Evolutionary conservation across 352 stramenopile genomes (phyloP), one percentile per base, ranked within the genome.

Genomic region (Phytophthora brassicae): DNA sequence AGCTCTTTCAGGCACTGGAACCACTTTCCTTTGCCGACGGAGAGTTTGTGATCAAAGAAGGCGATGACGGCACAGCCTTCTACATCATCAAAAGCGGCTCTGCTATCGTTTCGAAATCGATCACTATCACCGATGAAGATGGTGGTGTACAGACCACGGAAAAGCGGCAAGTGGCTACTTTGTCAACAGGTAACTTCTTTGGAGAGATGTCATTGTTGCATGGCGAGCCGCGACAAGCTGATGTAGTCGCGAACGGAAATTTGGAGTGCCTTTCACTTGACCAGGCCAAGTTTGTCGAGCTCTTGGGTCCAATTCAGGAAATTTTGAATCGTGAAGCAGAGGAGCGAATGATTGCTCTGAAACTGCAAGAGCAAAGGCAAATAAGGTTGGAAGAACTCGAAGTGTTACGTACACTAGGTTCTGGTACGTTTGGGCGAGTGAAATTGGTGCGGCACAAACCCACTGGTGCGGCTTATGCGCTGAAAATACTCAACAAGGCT

Each of bases 391-490:
- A 84, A 0, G 85, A 98, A n/a, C 72, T 98, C 0, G 62, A 90
- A 39, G 64, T 89, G 12, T 64, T 97, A 43, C 76, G 86, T 13
- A 96, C 95, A 16, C 77, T 99, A 6, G 96, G 96, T 46, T 88
- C 96, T 16, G 96, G 96, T 36, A 98, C 96, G 0, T 98, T 98
- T 75, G 95, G 96, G 16, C 91, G 94, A 26, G 95, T 99, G 4
- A 97, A 96, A 71, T 70, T 99, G 9, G 90, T 97, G 3, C 82
- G 83, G 16, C 85, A 98, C 71, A 84, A 82, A 29, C 31, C 47
- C 6, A 88, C 79, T n/a, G 81, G 78, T 20, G 68, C 81, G 11
- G 70, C 92, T 19, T 98, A 96, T 54, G 95, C 96, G 17, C 83
- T 98, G 36, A 98, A 99, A 61, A 85, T 97, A 28, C 71, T 98